Percentiles rank a stretch among this genome's conserved stretches.
These are phyloP conservation scores for Corylus heterophylla DNA, from an alignment of 306 rosid genomes.

Conservation along the genomic window DNA sequence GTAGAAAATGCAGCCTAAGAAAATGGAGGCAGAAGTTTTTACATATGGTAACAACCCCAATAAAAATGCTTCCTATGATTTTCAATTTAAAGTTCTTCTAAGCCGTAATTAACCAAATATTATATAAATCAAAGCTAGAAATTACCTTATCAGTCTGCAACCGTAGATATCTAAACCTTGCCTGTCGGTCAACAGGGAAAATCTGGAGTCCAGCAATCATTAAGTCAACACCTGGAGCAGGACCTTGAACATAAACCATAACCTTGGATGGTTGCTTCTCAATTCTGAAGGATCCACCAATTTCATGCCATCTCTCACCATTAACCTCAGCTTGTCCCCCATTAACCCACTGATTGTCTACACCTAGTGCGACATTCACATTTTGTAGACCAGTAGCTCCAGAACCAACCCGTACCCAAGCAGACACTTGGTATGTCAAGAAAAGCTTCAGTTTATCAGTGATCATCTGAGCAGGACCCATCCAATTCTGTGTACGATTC, in stretches of 20 bases:
- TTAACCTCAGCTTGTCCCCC: conserved; percentile 72
- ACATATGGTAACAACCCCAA: not conserved
- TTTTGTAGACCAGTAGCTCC: conserved; percentile 72
- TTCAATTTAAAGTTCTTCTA: not conserved
- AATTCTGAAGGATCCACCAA: conserved; percentile 89
- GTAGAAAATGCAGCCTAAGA: not conserved
- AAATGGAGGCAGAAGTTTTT: not conserved
- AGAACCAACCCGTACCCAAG: conserved; percentile 78
- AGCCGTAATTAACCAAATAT: conserved; percentile 11
- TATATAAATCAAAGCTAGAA: conserved; percentile 5
- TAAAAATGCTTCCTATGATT: conserved; percentile 2
- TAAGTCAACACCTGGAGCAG: conserved; percentile 74
- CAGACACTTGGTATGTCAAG: conserved; percentile 86
- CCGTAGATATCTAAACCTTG: conserved; percentile 68
- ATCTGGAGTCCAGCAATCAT: conserved; percentile 93
- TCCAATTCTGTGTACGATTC: conserved; percentile 88
- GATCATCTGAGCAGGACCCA: conserved; percentile 95
- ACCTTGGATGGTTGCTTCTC: conserved; percentile 88
- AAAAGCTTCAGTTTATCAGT: conserved; percentile 77
- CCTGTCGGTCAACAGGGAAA: conserved; percentile 79
- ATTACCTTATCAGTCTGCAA: conserved; percentile 76
- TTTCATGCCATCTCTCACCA: conserved; percentile 79
- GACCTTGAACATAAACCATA: conserved; percentile 86
- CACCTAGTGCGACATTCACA: conserved; percentile 68
- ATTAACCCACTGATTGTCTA: conserved; percentile 90